Base-by-base conservation (phyloP, 106 monocot genomes). In the Acorus calamus region DNA sequence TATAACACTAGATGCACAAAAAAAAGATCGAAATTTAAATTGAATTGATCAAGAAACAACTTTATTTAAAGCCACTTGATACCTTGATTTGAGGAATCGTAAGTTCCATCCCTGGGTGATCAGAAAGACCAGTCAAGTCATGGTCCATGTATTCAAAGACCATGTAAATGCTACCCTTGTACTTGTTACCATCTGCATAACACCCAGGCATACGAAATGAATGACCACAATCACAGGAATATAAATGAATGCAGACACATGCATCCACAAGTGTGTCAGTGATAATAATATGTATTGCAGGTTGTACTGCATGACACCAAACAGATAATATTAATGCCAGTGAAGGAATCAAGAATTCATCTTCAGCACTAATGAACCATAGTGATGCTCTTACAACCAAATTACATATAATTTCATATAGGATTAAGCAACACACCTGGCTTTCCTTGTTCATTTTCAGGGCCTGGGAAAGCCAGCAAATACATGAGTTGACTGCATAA, bases 141-240 rank as follows among this genome's bases (percentile, higher is more conserved):
- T 98, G 96, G 69, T 98, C 96, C 96, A 98, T 98, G 58, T 98
- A 98, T 68, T 98, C 96, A 71, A 98, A 98, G 44, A 98, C 96
- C 96, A 98, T 98, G 52, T 98, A 98, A 61, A 98, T 92, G 73
- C 81, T 83, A 49, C 92, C 96, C 51, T 88, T 98, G 57, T 92
- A 98, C 61, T 92, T 98, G 67, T 88, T 98, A 12, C 85, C 87
- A 77, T 92, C 96, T 85, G 69, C 64, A 52, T 11, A 11, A 44
- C 7, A 11, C 28, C 28, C 28, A 28, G 28, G 28, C 63, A 64
- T 54, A 46, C 28, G 13, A 47, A 76, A 28, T 28, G 28, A 28
- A 28, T 28, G 28, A 28, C 28, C 28, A 28, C 28, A 28, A 28
- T 28, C 28, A 28, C 28, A 28, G 28, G 28, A 28, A 28, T 28